Base-by-base conservation (phyloP, 2,329 filamentous ascomycete genomes). In the Ambrosiella xylebori region DNA sequence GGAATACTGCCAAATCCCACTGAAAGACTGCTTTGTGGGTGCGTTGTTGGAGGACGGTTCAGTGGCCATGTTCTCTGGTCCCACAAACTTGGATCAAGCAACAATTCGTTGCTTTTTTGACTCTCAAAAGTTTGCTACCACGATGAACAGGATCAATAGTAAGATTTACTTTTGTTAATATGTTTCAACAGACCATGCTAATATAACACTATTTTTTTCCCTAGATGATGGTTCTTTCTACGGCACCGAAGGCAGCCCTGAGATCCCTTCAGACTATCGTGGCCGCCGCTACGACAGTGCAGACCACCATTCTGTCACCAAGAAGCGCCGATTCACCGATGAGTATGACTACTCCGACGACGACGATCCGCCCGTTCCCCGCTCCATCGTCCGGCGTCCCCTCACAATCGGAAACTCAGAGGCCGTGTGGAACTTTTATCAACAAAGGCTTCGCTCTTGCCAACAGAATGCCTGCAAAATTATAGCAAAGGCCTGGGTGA, bases 401-500 rank as follows among this genome's bases (percentile, higher is more conserved):
- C 44, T 85, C 49, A 71, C 69, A 45, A 76, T 85, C 51, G 73
- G 76, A 17, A 75, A 84, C 60, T 66, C 71, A 1, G 68, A 74
- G 1, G 75, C 75, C 1, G 72, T 85, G 1, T 77, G 76, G 69
- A 72, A 72, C 7, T 82, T 83, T 62, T 84, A 85, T 62, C 73
- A 77, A 53, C 73, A 76, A 45, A 71, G 80, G 0, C 81, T 88
- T 65, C 79, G 78, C 62, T 77, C 78, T 59, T 78, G 84, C 63
- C 84, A 88, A 64, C 85, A 89, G 64, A 77, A 80, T 1, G 78
- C 81, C 6, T 84, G 82, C 69, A 88, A 88, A 68, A 71, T 82
- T 35, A 81, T 88, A 56, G 81, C 81, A 39, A 89, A 88, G 66
- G 82, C 79, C 9, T 88, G 85, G 79, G 81, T 89, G 60, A 87